Conservation (phyloP, 78 protist genomes). For the Tieghemostelium lacteum region DNA sequence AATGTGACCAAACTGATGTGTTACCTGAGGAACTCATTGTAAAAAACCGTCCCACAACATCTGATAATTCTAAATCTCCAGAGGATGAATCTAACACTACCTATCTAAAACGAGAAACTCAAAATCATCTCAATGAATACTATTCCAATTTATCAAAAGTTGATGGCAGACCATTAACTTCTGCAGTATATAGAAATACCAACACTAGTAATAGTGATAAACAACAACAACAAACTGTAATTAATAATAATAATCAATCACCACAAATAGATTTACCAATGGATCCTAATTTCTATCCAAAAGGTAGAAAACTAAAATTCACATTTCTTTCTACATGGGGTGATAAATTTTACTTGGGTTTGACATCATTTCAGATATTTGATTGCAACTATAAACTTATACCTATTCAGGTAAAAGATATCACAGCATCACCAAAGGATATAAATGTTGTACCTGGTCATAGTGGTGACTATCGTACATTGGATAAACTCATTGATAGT, state of each 20-base stretch:
- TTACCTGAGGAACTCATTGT: too few relatives aligned
- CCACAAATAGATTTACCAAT: too few relatives aligned
- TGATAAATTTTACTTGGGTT: constrained; percentile 82
- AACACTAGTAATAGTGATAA: background rate
- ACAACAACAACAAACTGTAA: too few relatives aligned
- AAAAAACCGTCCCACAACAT: background rate
- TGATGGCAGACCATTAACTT: too few relatives aligned
- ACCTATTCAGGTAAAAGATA: background rate
- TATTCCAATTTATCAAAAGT: too few relatives aligned
- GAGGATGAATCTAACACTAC: too few relatives aligned
- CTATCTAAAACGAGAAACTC: background rate
- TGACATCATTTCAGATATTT: constrained; percentile 59
- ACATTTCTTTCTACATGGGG: constrained; percentile 81
- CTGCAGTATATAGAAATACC: background rate
- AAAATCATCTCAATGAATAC: background rate
- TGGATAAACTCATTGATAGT: constrained; percentile 79
- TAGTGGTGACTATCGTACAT: constrained; percentile 72
- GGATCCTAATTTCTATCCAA: constrained; percentile 18
- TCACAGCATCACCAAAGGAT: constrained; percentile 67
- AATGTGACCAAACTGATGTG: background rate
- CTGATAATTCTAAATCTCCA: background rate
- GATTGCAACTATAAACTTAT: constrained; percentile 54
- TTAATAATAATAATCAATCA: too few relatives aligned
- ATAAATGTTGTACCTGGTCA: constrained; percentile 61
- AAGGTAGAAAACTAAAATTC: constrained; percentile 52